Evolutionary conservation across 805 yeast genomes (phyloP).

Genomic region (Candida lessepsii): DNA sequence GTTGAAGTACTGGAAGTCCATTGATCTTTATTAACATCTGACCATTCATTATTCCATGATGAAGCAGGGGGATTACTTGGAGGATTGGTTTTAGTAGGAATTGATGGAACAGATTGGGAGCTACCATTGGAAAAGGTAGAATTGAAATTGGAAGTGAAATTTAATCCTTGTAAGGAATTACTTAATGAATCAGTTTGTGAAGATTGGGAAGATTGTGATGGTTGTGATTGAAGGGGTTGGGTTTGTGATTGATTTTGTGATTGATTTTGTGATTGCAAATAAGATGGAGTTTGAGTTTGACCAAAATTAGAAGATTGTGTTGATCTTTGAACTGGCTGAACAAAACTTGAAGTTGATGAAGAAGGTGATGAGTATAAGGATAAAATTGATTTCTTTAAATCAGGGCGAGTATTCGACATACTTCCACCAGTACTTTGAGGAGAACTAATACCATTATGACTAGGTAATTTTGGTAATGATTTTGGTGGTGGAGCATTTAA

Average conservation of each 20-base stretch:
- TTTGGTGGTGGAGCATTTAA: constrained; percentile 4
- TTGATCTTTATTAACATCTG: constrained; percentile 17
- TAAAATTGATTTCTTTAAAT: constrained; percentile 85
- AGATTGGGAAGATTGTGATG: neutral
- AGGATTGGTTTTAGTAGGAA: neutral
- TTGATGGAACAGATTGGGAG: neutral
- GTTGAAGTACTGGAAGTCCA: constrained; percentile 5
- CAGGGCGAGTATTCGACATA: constrained; percentile 56
- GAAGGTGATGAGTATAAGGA: constrained; percentile 72
- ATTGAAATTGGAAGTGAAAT: constrained; percentile 13
- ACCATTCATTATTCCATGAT: constrained; percentile 29
- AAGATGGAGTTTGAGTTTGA: neutral
- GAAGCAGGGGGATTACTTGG: neutral
- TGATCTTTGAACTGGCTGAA: constrained; percentile 19
- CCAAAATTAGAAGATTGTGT: neutral
- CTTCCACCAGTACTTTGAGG: constrained; percentile 39
- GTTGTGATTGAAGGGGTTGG: constrained; percentile 3
- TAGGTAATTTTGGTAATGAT: constrained; percentile 16
- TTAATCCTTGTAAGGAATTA: constrained; percentile 25
- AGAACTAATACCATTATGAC: constrained; percentile 12
- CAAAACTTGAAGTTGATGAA: constrained; percentile 45
- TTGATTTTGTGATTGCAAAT: constrained; percentile 4
- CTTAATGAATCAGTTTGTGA: constrained; percentile 16
- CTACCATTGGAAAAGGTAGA: constrained; percentile 1
- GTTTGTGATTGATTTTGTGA: neutral